phyloP scores from a whole-genome alignment of 257 asterid species.

The Eustoma russellianum region DNA sequence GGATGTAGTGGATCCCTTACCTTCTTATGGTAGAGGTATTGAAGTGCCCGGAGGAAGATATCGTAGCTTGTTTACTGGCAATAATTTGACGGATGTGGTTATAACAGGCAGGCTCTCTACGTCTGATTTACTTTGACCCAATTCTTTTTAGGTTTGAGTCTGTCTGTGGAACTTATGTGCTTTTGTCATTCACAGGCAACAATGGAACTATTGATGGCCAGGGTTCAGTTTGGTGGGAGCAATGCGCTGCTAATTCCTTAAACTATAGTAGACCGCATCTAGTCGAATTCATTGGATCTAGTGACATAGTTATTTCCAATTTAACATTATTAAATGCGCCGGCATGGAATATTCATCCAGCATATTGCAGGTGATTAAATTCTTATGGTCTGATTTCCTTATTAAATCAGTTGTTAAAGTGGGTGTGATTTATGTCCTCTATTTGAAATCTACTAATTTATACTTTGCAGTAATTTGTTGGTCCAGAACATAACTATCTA shows the following conservation, averaged over 20 bases:
- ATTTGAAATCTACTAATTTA: too few relatives aligned
- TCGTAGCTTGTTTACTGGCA: conserved; percentile 36
- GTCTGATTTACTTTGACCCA: too few relatives aligned
- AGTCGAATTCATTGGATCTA: conserved; percentile 61
- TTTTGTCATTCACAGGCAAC: conserved; percentile 39
- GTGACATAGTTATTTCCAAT: conserved; percentile 66
- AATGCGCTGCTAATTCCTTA: conserved; percentile 36
- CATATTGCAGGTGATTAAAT: conserved; percentile 66
- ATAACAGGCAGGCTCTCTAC: conserved; percentile 28
- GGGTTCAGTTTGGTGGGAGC: conserved; percentile 95
- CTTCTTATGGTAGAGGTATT: conserved; percentile 42
- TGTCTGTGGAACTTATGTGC: neutral
- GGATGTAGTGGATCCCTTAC: conserved; percentile 35
- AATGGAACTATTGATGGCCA: conserved; percentile 96
- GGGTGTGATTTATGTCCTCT: neutral
- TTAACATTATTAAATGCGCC: conserved; percentile 89
- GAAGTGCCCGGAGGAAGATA: conserved; percentile 33
- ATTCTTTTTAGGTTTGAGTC: too few relatives aligned
- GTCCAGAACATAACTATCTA: conserved; percentile 78
- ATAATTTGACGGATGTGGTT: conserved; percentile 33
- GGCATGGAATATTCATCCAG: conserved; percentile 78
- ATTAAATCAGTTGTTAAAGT: neutral
- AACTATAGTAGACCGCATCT: conserved; percentile 90
- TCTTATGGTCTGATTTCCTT: neutral
- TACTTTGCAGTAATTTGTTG: conserved; percentile 82